Evolutionary conservation across 805 yeast genomes (phyloP).

Genomic region (Nakazawaea wyomingensis): DNA sequence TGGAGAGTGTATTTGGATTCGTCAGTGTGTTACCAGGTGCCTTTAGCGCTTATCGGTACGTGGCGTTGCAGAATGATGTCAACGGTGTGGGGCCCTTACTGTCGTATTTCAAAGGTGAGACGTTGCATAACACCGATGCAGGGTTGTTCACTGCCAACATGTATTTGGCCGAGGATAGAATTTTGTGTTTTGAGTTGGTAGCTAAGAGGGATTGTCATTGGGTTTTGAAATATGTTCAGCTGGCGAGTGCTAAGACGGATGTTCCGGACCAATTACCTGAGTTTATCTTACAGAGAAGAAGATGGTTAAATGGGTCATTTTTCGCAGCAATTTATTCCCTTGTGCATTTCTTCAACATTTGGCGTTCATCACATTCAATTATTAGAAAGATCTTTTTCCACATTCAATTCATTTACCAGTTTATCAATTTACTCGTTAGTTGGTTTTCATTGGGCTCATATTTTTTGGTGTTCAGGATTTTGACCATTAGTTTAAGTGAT

Average conservation of each 20-base stretch:
- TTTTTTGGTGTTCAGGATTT: conserved; percentile 82
- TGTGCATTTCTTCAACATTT: conserved; percentile 68
- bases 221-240: conserved; percentile 78
- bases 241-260: conserved; percentile 91
- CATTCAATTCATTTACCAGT: conserved; percentile 75
- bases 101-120: conserved; percentile 90
- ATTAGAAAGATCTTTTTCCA: conserved; percentile 65
- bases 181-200: conserved; percentile 91
- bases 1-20: conserved; percentile 92
- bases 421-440: conserved; percentile 68
- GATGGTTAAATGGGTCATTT: conserved; percentile 97
- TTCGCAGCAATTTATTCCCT: conserved; percentile 90
- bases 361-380: conserved; percentile 72
- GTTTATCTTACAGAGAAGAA: conserved; percentile 83
- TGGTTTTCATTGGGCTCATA: conserved; percentile 93
- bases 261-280: conserved; percentile 88
- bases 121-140: conserved; percentile 58
- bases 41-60: conserved; percentile 87
- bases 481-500: conserved; percentile 73
- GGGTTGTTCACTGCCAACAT: conserved; percentile 92
- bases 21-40: conserved; percentile 96
- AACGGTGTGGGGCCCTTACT: conserved; percentile 70
- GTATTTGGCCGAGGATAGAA: conserved; percentile 97
- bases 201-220: conserved; percentile 73
- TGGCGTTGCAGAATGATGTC: conserved; percentile 61